These are phyloP conservation scores for Penicillium bialowiezense DNA, from an alignment of 495 filamentous ascomycete genomes.

Conservation along the genomic window DNA sequence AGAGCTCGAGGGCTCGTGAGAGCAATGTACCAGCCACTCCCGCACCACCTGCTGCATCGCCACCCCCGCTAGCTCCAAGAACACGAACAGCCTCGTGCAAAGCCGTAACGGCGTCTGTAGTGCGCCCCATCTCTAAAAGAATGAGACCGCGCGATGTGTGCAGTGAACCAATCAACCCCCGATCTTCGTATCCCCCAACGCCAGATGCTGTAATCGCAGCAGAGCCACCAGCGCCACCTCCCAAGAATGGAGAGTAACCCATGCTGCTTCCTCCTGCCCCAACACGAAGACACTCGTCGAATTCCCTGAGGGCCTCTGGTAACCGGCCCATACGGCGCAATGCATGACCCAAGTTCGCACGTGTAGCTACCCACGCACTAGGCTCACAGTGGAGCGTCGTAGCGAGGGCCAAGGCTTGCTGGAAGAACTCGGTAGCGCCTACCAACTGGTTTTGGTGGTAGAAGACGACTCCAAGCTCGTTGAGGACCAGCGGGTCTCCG, in stretches of 20 bases:
- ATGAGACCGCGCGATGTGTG: conserved; percentile 60
- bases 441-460: conserved; percentile 85
- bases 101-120: conserved; percentile 63
- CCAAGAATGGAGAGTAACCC: conserved; percentile 41
- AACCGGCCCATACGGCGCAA: conserved; percentile 69
- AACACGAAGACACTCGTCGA: conserved; percentile 75
- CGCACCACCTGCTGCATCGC: conserved; percentile 61
- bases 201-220: conserved; percentile 34
- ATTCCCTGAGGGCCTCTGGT: conserved; percentile 70
- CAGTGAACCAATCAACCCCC: conserved; percentile 42
- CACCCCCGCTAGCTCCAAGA: conserved; percentile 45
- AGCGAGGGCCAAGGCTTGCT: conserved; percentile 69
- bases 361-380: conserved; percentile 80
- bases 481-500: conserved; percentile 82
- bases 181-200: conserved; percentile 47
- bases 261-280: conserved; percentile 67
- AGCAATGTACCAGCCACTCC: conserved; percentile 73
- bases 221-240: conserved; percentile 34
- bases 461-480: conserved; percentile 90
- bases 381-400: conserved; percentile 77
- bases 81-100: conserved; percentile 69
- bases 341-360: conserved; percentile 86
- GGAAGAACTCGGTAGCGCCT: conserved; percentile 70
- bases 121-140: conserved; percentile 62
- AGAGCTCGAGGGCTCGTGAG: conserved; percentile 70